Evolutionary conservation across 2,329 filamentous ascomycete genomes (phyloP).

Genomic region (Colletotrichum shisoi): DNA sequence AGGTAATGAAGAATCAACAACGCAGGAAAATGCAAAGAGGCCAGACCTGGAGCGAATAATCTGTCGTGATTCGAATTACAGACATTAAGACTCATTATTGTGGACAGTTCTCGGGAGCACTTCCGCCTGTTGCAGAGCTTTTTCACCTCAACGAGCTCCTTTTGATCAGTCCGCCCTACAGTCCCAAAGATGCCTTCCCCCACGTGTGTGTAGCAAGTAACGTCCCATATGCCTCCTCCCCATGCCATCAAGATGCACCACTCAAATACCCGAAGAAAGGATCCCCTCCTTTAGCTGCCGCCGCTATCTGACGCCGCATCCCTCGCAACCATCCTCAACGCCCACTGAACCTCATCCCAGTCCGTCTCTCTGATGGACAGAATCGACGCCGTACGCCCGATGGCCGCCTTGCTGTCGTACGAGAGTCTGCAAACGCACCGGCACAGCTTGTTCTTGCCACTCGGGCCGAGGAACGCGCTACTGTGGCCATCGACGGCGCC

Average conservation of each 20-base stretch:
- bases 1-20: too few relatives aligned
- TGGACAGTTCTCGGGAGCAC: too few relatives aligned
- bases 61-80: too few relatives aligned
- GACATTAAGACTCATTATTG: too few relatives aligned
- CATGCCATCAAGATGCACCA: background rate
- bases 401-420: background rate
- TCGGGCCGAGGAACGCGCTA: slow-evolving; percentile 7
- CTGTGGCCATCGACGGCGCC: slow-evolving; percentile 19
- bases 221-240: background rate
- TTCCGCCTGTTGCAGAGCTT: too few relatives aligned
- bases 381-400: slow-evolving; percentile 29
- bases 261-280: background rate
- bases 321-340: slow-evolving; percentile 18
- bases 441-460: slow-evolving; percentile 22
- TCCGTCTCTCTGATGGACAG: slow-evolving; percentile 33
- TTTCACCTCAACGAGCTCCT: too few relatives aligned
- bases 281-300: background rate
- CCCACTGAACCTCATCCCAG: slow-evolving; percentile 35
- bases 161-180: background rate
- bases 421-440: slow-evolving; percentile 36
- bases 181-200: background rate
- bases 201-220: background rate
- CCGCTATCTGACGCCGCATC: slow-evolving; percentile 11
- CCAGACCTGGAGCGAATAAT: too few relatives aligned
- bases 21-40: too few relatives aligned